Evolutionary conservation across 768 basidiomycete species (phyloP).

Genomic region (Tremella mesenterica): DNA sequence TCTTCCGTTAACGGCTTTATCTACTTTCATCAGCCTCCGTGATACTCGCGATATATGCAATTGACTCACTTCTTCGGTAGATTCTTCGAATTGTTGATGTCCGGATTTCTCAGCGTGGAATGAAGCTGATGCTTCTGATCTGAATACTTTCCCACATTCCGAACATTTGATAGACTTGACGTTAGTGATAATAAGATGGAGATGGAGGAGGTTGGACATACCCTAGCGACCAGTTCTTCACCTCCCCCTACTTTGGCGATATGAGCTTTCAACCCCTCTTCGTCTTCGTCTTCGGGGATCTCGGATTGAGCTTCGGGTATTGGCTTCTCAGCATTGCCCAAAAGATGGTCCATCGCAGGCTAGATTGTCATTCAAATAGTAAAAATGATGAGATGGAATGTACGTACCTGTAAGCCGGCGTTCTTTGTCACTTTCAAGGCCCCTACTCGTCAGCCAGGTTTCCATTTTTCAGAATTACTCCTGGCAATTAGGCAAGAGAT

Average conservation of each 20-base stretch:
- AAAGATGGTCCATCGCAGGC: constrained; percentile 66
- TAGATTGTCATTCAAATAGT: constrained; percentile 10
- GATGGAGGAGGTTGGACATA: constrained; percentile 4
- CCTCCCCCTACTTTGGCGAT: constrained; percentile 47
- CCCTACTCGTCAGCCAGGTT: constrained; percentile 52
- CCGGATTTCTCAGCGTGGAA: constrained; percentile 93
- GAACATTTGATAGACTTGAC: constrained; percentile 32
- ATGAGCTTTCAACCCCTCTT: constrained; percentile 48
- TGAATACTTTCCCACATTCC: constrained; percentile 76
- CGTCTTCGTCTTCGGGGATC: constrained; percentile 65
- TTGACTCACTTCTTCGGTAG: constrained; percentile 69
- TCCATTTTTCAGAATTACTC: no score
- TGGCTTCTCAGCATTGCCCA: constrained; percentile 67
- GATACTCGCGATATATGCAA: neutral
- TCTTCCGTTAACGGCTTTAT: constrained; percentile 92
- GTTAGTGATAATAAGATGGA: neutral
- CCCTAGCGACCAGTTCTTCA: constrained; percentile 35
- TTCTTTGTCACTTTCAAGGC: constrained; percentile 74
- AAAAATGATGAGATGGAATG: constrained; percentile 49
- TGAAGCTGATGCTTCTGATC: constrained; percentile 75
- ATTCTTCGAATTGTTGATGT: constrained; percentile 92
- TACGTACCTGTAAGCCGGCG: constrained; percentile 62
- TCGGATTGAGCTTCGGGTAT: constrained; percentile 54
- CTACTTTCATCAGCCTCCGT: constrained; percentile 44
- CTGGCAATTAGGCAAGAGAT: no score